Base-by-base conservation (phyloP, 129 eudicot genomes). In the Flaveria linearis region DNA sequence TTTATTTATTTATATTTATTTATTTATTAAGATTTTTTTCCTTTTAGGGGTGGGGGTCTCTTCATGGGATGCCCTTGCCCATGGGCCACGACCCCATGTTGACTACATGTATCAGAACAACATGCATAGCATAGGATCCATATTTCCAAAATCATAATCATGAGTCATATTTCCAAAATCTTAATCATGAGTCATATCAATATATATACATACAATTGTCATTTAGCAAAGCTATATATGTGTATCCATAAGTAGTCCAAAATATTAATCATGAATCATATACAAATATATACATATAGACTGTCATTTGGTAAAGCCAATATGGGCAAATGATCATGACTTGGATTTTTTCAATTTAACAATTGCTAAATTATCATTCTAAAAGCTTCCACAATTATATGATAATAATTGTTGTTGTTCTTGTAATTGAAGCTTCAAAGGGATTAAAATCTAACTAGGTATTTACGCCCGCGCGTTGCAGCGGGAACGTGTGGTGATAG, bases 81-180 rank as follows among this genome's bases (percentile, higher is more conserved):
- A 61, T 61, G 68, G 16, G 26, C 13, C 68, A 61, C 26, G 68
- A 25, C 68, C 66, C 53, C 76, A 78, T 45, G 55, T 69, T 70
- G 82, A 78, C 65, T 70, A 70, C 41, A 78, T 66, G 63, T 65
- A 53, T 80, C 62, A 80, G 23, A 4, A 73, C 63, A 73, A 53
- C 69, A 61, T 64, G 51, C 51, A 80, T 42, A 53, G 61, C 69
- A 80, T 73, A 73, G 84, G 74, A 65, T 80, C 68, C 64, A 17
- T 33, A n/a, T 10, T 52, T 73, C 60, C 49, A 42, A 16, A 62
- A 52, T 80, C 52, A 9, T 65, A 58, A 70, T 78, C 25, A 70
- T 60, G 18, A 58, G 20, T 3, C 42, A n/a, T 53, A 52, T 72
- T 52, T 73, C 60, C 49, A 42, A 16, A 62, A 52, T 80, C 52